phyloP scores from a whole-genome alignment of 176 grass and related monocot genomes.

The Poa pratensis region DNA sequence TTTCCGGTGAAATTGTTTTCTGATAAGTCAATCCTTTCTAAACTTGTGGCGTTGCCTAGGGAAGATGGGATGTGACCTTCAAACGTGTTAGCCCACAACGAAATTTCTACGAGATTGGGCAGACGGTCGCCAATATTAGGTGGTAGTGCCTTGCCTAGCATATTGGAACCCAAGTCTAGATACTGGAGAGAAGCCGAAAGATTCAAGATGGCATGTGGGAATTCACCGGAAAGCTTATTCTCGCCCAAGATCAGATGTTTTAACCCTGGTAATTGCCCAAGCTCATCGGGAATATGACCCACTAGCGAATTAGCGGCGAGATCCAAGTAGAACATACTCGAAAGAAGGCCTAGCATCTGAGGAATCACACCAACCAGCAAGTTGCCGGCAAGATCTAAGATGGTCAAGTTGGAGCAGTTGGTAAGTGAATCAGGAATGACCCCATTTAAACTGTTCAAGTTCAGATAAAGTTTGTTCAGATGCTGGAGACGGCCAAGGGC shows the following conservation, averaged over 20 bases:
- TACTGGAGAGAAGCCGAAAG: background rate
- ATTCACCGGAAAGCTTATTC: background rate
- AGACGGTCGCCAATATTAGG: conserved; percentile 28
- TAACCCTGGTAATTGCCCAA: background rate
- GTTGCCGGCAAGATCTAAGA: too few species aligned
- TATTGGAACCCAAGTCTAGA: background rate
- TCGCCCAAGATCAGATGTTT: fast-evolving
- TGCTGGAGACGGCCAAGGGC: too few species aligned
- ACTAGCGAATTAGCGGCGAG: too few species aligned
- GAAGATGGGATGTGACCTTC: conserved; percentile 44
- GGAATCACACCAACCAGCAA: too few species aligned
- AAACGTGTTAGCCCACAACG: background rate
- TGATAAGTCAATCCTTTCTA: conserved; percentile 23
- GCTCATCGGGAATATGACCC: background rate
- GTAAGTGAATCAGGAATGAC: too few species aligned
- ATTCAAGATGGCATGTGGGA: background rate
- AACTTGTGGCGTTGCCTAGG: conserved; percentile 16
- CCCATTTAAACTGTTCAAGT: too few species aligned
- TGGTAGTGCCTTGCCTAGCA: conserved; percentile 8
- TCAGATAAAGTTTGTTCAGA: too few species aligned
- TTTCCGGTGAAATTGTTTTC: background rate
- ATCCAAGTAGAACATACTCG: too few species aligned
- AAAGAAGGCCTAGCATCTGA: too few species aligned
- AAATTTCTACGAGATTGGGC: background rate
- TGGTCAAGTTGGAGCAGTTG: too few species aligned